phyloP scores from a whole-genome alignment of 2,329 filamentous ascomycete species.

The Pseudogymnoascus destructans region DNA sequence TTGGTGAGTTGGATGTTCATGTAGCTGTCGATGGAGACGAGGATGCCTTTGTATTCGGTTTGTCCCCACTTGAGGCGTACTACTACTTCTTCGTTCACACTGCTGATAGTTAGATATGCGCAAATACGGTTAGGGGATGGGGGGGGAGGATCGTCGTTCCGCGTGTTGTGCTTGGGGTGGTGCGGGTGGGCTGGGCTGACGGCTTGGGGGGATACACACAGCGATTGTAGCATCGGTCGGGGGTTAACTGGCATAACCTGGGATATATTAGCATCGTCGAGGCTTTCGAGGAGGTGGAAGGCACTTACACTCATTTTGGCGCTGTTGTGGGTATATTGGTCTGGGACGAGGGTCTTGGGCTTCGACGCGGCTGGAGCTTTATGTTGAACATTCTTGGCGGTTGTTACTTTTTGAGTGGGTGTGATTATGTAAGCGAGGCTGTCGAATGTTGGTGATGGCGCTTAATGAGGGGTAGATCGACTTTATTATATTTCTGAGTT shows the following conservation, averaged over 20 bases:
- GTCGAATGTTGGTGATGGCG: conserved; percentile 2
- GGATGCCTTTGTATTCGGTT: conserved; percentile 88
- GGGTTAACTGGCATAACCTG: conserved; percentile 91
- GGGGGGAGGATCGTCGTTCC: not conserved
- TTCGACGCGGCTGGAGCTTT: conserved; percentile 12
- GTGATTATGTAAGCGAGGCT: conserved; percentile 5
- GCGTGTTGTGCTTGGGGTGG: not conserved
- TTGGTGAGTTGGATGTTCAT: conserved; percentile 95
- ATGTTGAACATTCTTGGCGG: conserved; percentile 19
- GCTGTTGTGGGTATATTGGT: conserved; percentile 3
- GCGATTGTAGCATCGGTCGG: conserved; percentile 85
- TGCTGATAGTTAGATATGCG: conserved; percentile 25
- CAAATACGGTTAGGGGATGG: not conserved
- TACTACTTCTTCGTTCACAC: conserved; percentile 79
- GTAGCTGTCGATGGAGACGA: conserved; percentile 92
- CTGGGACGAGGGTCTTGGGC: conserved; percentile 12
- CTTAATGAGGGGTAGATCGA: conserved; percentile 3
- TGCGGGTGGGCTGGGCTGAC: conserved; percentile 6
- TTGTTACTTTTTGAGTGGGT: conserved; percentile 9
- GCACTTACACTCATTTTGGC: conserved; percentile 29
- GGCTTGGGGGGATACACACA: conserved; percentile 42
- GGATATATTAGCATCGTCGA: conserved; percentile 18
- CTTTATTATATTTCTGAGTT: not conserved
- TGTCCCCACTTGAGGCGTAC: conserved; percentile 97
- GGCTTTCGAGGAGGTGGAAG: not conserved